Evolutionary conservation across 2,329 filamentous ascomycete genomes (phyloP), one percentile per base, ranked within the genome.

Genomic region (Microdochium bolleyi): DNA sequence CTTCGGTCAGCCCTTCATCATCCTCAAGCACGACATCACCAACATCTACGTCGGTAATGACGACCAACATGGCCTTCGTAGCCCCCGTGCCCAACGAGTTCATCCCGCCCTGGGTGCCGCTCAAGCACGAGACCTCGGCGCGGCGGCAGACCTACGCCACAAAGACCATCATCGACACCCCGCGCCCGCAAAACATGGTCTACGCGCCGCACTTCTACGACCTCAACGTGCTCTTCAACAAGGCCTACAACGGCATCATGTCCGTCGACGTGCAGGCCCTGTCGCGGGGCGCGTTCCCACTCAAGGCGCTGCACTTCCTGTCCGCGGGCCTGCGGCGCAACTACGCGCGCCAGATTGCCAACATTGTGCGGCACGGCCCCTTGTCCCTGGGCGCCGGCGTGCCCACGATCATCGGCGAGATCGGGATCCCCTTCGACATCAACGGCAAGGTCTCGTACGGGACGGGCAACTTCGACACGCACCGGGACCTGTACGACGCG

Each of bases 131-230:
- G 9, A 46, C 30, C 21, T 30, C 48, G 7, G 21, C 34, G 22
- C 34, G 32, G 25, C 24, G 37, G 38, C 62, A 63, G 24, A 58
- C 48, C 2, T 66, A 68, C 50, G 62, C 62, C 24, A 62, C 57
- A 37, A 61, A 59, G 30, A 66, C 61, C 0, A 55, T 63, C 32
- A 62, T 69, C 5, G 54, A 59, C 2, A 55, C 59, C 8, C 55
- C 56, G 11, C 64, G 62, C 11, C 69, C 63, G 1, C 49, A 38
- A 11, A 69, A 67, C 55, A 55, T 73, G n/a, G 68, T 72, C 13
- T 73, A 70, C 49, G 68, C 70, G 0, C 70, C 70, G 4, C 70
- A 73, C 54, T 73, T 73, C 54, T 73, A 73, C 53, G 70, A 73
- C 41, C 64, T 73, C 19, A 70, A 73, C 34, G 70, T 71, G 0